Evolutionary conservation across 2,329 filamentous ascomycete species (phyloP).

Genomic region (Ceratocystis lukuohia): DNA sequence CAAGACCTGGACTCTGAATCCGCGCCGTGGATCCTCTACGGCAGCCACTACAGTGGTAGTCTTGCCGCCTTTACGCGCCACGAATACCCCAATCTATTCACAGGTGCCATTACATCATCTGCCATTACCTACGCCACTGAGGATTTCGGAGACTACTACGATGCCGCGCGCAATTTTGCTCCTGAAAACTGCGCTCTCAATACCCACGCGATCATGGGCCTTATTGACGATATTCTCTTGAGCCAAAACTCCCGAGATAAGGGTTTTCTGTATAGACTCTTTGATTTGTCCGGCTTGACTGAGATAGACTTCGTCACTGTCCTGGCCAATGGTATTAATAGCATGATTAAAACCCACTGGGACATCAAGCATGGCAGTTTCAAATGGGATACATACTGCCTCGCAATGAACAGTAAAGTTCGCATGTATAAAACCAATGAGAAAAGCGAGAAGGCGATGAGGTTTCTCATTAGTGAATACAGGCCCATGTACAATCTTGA

Average conservation of each 20-base stretch:
- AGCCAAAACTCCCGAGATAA: slow-evolving; percentile 29
- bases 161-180: slow-evolving; percentile 36
- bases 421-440: slow-evolving; percentile 31
- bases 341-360: slow-evolving; percentile 40
- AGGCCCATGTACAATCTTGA: slow-evolving; percentile 31
- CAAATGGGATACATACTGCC: slow-evolving; percentile 36
- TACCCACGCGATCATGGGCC: slow-evolving; percentile 43
- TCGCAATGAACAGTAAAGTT: slow-evolving; percentile 31
- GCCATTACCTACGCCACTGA: slow-evolving; percentile 66
- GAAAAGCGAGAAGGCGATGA: not conserved
- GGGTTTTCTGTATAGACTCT: slow-evolving; percentile 33
- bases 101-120: slow-evolving; percentile 65
- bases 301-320: slow-evolving; percentile 37
- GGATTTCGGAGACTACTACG: slow-evolving; percentile 56
- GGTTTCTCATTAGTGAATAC: slow-evolving; percentile 29
- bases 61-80: slow-evolving; percentile 65
- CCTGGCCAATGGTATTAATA: slow-evolving; percentile 31
- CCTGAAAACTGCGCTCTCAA: slow-evolving; percentile 49
- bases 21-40: slow-evolving; percentile 65
- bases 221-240: slow-evolving; percentile 40
- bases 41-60: slow-evolving; percentile 70
- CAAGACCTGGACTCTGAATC: slow-evolving; percentile 50
- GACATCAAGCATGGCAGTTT: slow-evolving; percentile 34
- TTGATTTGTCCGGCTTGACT: slow-evolving; percentile 33
- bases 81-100: slow-evolving; percentile 65